Percentiles rank a stretch among this genome's conserved stretches.
These are phyloP conservation scores for Melampsora larici-populina DNA, from an alignment of 1,284 basidiomycete genomes.

Conservation along the genomic window DNA sequence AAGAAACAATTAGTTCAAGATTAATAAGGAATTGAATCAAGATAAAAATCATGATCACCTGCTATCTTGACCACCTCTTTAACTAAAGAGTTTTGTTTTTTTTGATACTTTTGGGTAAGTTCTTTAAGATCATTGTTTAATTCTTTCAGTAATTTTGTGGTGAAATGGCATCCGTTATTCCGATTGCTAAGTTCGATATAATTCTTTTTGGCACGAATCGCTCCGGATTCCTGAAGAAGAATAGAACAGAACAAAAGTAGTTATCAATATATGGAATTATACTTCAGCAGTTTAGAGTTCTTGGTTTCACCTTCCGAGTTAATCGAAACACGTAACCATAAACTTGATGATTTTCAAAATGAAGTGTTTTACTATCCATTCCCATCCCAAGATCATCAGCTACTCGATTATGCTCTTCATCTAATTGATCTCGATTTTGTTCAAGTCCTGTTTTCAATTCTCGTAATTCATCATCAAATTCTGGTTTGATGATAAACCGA, in stretches of 20 bases:
- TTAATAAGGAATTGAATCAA: neutral
- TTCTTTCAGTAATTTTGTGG: slow-evolving; percentile 72
- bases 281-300: too few species aligned
- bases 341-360: slow-evolving; percentile 83
- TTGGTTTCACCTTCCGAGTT: slow-evolving; percentile 71
- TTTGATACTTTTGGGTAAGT: slow-evolving; percentile 67
- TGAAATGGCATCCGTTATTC: slow-evolving; percentile 87
- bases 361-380: slow-evolving; percentile 82
- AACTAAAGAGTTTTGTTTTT: slow-evolving; percentile 76
- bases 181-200: slow-evolving; percentile 82
- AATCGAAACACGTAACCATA: slow-evolving; percentile 93
- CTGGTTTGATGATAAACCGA: slow-evolving; percentile 88
- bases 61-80: slow-evolving; percentile 92
- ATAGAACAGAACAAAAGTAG: slow-evolving; percentile 10
- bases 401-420: slow-evolving; percentile 73
- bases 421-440: slow-evolving; percentile 72
- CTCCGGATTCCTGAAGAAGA: slow-evolving; percentile 69
- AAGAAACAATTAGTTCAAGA: neutral
- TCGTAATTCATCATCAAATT: slow-evolving; percentile 75
- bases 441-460: slow-evolving; percentile 68
- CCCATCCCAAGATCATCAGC: slow-evolving; percentile 77
- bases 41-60: slow-evolving; percentile 58
- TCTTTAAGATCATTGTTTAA: slow-evolving; percentile 73
- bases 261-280: neutral
- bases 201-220: slow-evolving; percentile 65